Evolutionary conservation across 164 flowering plant genomes (phyloP).

Genomic region (Cinnamomum micranthum): DNA sequence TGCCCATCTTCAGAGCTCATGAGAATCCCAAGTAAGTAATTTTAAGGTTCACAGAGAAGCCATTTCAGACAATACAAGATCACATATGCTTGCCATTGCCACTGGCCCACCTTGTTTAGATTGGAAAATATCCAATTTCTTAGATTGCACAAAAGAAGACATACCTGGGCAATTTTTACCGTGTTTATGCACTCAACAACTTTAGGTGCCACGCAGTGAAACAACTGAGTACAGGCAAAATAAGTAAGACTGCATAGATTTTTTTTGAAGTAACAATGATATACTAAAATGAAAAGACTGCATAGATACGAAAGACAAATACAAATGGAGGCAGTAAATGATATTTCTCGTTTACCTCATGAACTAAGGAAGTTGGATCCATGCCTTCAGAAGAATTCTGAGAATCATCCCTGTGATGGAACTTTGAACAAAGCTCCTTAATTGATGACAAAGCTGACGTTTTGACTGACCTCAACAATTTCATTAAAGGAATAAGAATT

Average conservation of each 20-base stretch:
- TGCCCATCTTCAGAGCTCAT: too few species aligned
- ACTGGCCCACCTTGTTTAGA: not conserved
- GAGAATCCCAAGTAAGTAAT: not conserved
- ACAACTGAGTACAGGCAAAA: slow-evolving; percentile 46
- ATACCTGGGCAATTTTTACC: slow-evolving; percentile 86
- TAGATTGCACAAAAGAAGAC: not conserved
- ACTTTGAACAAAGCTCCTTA: slow-evolving; percentile 66
- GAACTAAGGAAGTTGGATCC: slow-evolving; percentile 31
- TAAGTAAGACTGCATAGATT: slow-evolving; percentile 3
- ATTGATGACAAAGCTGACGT: slow-evolving; percentile 57
- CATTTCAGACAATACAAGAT: not conserved
- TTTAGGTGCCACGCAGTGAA: slow-evolving; percentile 40
- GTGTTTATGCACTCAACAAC: slow-evolving; percentile 64
- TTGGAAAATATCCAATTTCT: not conserved
- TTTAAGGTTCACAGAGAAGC: not conserved
- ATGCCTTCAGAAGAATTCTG: slow-evolving; percentile 24
- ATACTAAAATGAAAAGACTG: not conserved
- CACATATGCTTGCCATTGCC: not conserved
- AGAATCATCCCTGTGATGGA: slow-evolving; percentile 25
- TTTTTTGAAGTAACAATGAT: not conserved
- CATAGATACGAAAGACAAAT: not conserved
- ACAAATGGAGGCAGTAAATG: not conserved
- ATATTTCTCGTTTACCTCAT: slow-evolving; percentile 47
- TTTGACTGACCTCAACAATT: slow-evolving; percentile 55
- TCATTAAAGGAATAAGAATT: slow-evolving; percentile 4